Evolutionary conservation across 768 basidiomycete genomes (phyloP).

Genomic region (Lactifluus hygrophoroides): DNA sequence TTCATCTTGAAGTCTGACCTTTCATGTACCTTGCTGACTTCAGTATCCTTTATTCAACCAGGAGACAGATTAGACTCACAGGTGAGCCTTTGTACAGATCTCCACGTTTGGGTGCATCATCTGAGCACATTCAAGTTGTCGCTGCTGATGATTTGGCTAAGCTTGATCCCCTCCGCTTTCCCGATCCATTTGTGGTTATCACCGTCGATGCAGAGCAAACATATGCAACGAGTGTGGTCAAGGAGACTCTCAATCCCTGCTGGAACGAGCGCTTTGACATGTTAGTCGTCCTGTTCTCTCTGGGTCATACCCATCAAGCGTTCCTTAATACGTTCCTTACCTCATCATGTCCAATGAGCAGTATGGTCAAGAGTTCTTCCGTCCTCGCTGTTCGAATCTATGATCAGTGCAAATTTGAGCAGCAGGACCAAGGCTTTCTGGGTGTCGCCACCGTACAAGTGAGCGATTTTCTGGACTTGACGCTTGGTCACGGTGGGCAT

Average conservation of each 20-base stretch:
- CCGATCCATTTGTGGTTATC: slow-evolving; percentile 96
- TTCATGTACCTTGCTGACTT: too few relatives aligned
- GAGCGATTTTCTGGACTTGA: slow-evolving; percentile 83
- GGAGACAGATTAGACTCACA: slow-evolving; percentile 74
- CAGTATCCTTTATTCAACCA: too few relatives aligned
- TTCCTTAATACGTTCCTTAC: too few relatives aligned
- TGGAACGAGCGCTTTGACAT: slow-evolving; percentile 99
- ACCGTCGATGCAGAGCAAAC: slow-evolving; percentile 98
- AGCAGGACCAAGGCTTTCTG: slow-evolving; percentile 94
- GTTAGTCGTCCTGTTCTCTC: slow-evolving; percentile 37
- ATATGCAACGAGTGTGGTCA: slow-evolving; percentile 93
- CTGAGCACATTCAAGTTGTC: slow-evolving; percentile 54
- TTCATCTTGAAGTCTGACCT: too few relatives aligned
- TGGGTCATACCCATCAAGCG: not conserved
- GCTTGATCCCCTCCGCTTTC: slow-evolving; percentile 92
- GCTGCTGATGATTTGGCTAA: slow-evolving; percentile 94
- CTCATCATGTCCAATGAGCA: slow-evolving; percentile 26
- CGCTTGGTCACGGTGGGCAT: slow-evolving; percentile 89
- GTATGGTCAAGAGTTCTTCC: slow-evolving; percentile 92
- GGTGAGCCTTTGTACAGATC: slow-evolving; percentile 43
- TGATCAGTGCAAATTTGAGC: slow-evolving; percentile 98
- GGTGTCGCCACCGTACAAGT: slow-evolving; percentile 96
- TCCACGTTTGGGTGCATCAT: too few relatives aligned
- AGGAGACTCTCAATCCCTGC: slow-evolving; percentile 89
- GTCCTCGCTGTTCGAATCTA: slow-evolving; percentile 97